Evolutionary conservation across 441 rosid species (phyloP).

Genomic region (Gossypium schwendimanii): DNA sequence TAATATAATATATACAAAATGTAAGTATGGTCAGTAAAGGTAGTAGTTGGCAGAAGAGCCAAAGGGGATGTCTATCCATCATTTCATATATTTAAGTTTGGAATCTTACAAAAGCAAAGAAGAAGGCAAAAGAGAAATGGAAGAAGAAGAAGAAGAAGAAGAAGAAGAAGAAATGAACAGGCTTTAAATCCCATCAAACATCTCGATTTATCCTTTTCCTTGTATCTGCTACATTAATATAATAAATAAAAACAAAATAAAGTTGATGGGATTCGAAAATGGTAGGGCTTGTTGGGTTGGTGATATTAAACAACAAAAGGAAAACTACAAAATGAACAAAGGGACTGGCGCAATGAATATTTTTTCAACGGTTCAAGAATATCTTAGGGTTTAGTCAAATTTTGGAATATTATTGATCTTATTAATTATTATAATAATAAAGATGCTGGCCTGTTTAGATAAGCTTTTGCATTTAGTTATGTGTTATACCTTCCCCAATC

Average conservation of each 20-base stretch:
- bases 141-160: not conserved
- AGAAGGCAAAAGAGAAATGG: not conserved
- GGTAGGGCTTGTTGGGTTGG: conserved; percentile 16
- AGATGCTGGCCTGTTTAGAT: too few species aligned
- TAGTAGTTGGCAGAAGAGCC: conserved; percentile 2
- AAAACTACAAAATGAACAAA: too few species aligned
- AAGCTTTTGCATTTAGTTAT: too few species aligned
- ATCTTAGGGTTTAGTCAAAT: too few species aligned
- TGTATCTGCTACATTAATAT: conserved; percentile 13
- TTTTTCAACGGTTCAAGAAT: too few species aligned
- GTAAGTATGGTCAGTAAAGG: conserved; percentile 21
- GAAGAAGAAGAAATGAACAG: conserved; percentile 1
- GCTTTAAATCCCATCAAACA: conserved; percentile 40
- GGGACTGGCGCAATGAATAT: too few species aligned
- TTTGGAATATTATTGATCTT: too few species aligned
- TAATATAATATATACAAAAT: not conserved
- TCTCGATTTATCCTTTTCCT: conserved; percentile 39
- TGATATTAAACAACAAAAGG: too few species aligned
- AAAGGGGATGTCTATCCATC: conserved; percentile 18
- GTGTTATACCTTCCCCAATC: too few species aligned
- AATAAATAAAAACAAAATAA: not conserved
- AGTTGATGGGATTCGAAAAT: conserved; percentile 33
- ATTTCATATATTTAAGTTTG: conserved; percentile 28
- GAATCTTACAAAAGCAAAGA: conserved; percentile 18
- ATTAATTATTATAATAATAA: too few species aligned